Evolutionary conservation across 106 monocot species (phyloP), one percentile per base, ranked within the genome.

Genomic region (Allium sativum): DNA sequence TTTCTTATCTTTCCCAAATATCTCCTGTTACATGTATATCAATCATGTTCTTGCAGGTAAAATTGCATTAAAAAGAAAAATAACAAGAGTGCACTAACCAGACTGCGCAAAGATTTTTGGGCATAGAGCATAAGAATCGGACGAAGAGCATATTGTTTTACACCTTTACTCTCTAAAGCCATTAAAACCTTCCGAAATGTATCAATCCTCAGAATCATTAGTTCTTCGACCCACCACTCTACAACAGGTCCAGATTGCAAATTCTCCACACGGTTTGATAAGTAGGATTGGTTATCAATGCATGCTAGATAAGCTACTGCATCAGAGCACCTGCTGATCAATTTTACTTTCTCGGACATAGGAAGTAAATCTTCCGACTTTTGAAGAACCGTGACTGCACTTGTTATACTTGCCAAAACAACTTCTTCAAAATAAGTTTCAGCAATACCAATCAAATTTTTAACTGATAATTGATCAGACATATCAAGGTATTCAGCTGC

Each of bases 101-200:
- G 70, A 70, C 83, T 79, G 67, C 86, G 73, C 43, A 95, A 74
- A 54, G 86, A 86, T 18, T 95, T 84, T 65, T 90, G 94, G 18
- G 86, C 90, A 69, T 95, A 95, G 58, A 95, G 84, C 94, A 90
- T 90, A 18, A 96, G 65, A 3, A 90, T 64, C 8, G 90, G 78
- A 13, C 90, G 89, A 62, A 95, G 63, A 14, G 78, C 86, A 43
- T 76, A 62, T 48, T 76, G 68, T 46, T 81, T 75, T 52, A 81
- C 76, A 14, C 83, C 90, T 31, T 73, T 81, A 0, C 75, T 76
- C 63, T 79, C 83, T 86, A 95, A 81, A 12, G 78, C 94, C 64
- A 77, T 65, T 8, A 95, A 44, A 43, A 90, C 77, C 47, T 84
- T 76, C 21, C 82, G 81, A 67, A 95, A 90, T 7, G 77, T 83